Evolutionary conservation across 805 yeast species (phyloP).

Genomic region (Metschnikowia continentalis): DNA sequence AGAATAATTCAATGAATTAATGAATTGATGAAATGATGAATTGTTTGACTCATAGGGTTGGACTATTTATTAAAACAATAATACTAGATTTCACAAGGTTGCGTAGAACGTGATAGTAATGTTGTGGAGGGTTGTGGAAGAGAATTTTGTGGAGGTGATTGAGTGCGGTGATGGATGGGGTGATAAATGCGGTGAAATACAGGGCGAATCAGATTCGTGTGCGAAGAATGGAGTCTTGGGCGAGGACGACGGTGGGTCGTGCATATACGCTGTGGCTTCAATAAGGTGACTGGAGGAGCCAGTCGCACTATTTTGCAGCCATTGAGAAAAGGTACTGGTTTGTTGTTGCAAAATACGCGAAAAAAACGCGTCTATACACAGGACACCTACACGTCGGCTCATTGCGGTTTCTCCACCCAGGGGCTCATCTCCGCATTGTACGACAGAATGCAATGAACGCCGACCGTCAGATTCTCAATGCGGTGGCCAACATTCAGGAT

Average conservation of each 20-base stretch:
- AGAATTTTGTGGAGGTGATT: background rate
- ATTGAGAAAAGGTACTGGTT: background rate
- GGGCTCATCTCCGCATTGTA: background rate
- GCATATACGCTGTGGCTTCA: background rate
- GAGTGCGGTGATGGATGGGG: too few species aligned
- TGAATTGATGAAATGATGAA: too few species aligned
- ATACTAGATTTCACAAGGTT: too few species aligned
- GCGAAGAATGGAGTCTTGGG: background rate
- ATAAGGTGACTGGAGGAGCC: background rate
- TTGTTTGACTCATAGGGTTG: too few species aligned
- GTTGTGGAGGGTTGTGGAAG: too few species aligned
- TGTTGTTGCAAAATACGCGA: constrained; percentile 6
- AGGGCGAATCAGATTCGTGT: too few species aligned
- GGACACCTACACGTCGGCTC: background rate
- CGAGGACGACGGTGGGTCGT: background rate
- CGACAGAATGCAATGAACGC: constrained; percentile 10
- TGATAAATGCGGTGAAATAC: background rate
- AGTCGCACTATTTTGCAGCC: constrained; percentile 5
- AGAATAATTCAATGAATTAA: too few species aligned
- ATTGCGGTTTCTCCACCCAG: background rate
- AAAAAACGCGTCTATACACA: background rate
- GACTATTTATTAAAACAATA: too few species aligned
- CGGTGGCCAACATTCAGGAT: constrained; percentile 16
- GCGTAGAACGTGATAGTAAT: too few species aligned
- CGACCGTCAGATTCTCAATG: constrained; percentile 11